phyloP scores from a whole-genome alignment of 2,329 filamentous ascomycete species.

The Trichoderma sp. region DNA sequence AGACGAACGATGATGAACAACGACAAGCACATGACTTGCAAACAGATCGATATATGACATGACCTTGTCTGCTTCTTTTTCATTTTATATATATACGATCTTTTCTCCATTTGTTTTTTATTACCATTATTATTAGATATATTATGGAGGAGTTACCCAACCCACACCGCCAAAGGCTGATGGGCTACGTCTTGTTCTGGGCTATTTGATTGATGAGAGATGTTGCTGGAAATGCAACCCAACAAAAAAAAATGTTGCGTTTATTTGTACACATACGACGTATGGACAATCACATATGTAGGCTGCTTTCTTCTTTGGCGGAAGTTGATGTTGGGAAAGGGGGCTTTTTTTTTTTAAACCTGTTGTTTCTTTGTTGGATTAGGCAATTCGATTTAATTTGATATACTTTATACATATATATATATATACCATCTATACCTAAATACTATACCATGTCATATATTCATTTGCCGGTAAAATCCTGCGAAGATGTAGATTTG shows the following conservation, averaged over 20 bases:
- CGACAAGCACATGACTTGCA: slow-evolving; percentile 21
- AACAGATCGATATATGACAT: slow-evolving; percentile 22
- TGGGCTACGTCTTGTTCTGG: slow-evolving; percentile 14
- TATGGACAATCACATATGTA: slow-evolving; percentile 2
- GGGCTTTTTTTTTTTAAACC: neutral
- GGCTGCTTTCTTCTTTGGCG: slow-evolving; percentile 2
- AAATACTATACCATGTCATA: neutral
- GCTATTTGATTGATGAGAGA: slow-evolving; percentile 16
- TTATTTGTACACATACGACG: slow-evolving; percentile 8
- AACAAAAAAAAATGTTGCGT: neutral
- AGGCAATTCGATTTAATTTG: slow-evolving; percentile 13
- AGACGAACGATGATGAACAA: slow-evolving; percentile 21
- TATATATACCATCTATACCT: neutral
- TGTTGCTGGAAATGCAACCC: neutral
- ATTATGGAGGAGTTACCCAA: neutral
- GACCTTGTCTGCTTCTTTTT: slow-evolving; percentile 12
- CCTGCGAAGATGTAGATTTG: neutral
- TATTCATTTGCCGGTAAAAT: neutral
- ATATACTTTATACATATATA: neutral
- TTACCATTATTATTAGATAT: slow-evolving; percentile 1
- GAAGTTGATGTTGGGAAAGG: slow-evolving; percentile 4
- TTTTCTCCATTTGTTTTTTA: slow-evolving; percentile 13
- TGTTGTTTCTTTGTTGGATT: slow-evolving; percentile 13
- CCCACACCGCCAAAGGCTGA: neutral
- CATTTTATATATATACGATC: neutral